Evolutionary conservation across 768 basidiomycete species (phyloP), one percentile per base, ranked within the genome.

Genomic region (Amanita phalloides): DNA sequence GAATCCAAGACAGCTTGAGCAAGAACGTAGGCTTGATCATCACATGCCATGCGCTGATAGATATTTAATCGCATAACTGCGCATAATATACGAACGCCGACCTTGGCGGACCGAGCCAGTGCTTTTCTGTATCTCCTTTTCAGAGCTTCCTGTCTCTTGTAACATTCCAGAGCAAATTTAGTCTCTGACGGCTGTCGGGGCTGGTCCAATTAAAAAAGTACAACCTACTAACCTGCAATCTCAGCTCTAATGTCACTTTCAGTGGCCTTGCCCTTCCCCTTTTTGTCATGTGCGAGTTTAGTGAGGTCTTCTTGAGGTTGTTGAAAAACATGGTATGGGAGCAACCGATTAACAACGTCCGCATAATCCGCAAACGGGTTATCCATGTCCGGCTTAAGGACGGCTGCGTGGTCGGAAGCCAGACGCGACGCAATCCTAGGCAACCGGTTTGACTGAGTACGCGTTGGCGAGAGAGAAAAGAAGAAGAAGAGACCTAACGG

Each of bases 251-350:
- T 60, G 46, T 77, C 74, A 25, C 66, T 56, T 28, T 63, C 62
- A 14, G 63, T 70, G 3, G 77, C 83, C 58, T 77, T 86, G 53
- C 71, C 73, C 61, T 88, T 88, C 10, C 82, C 81, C 62, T 86
- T 86, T 45, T 62, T 56, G 30, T 71, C 61, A 26, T 59, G 55
- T 47, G 68, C 21, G 9, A 50, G 21, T 32, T 67, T 41, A 6
- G 20, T 63, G 56, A 87, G 57, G 56, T 91, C 89, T 42, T 84
- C 81, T 52, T 66, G 66, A 0, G 87, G 87, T 54, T 87, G 84
- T 56, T 84, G 84, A 56, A 83, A 88, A 46, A 90, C 66, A 60
- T 91, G 89, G 58, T 87, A 90, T 0, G 89, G 87, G 20, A 90
- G 69, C 20, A 91, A 71, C 46, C 87, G 76, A n/a, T 77, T 74